Base-by-base conservation (phyloP, 768 basidiomycete genomes). In the Pleurotus tuber-regium region DNA sequence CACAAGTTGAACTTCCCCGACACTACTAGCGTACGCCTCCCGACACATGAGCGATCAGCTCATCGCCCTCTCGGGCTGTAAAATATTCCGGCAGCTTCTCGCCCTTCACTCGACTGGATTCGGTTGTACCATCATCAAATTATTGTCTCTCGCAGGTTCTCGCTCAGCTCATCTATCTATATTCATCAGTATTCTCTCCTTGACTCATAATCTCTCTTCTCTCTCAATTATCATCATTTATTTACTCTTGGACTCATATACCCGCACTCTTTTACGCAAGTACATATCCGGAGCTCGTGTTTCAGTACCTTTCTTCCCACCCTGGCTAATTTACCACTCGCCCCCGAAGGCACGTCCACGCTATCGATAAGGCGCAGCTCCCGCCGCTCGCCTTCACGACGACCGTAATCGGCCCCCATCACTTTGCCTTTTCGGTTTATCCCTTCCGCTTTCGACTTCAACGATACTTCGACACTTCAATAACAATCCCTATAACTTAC, bases 141-240 rank as follows among this genome's bases (percentile, higher is more conserved):
- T 19, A 19, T 14, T 24, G 12, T 26, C 16, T 48, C 46, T n/a
- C 35, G n/a, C n/a, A 38, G 23, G 19, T 35, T 46, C 29, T 26
- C 29, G 8, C 26, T 25, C 26, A 19, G 23, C 41, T 28, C 28
- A n/a, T 35, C 11, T 31, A 33, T 36, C 31, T 36, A 48, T 35
- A 28, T 18, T 10, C 35, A 47, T 24, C 31, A 31, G 23, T 19
- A 19, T 29, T 48, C 46, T 35, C 31, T 16, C 31, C 30, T 14
- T 21, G 31, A 35, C 46, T 48, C 46, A 33, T 48, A 48, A 35
- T 48, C 18, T 48, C 46, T 35, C 31, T 24, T 35, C n/a, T 21
- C 46, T 35, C 46, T 48, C 46, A 48, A 23, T 48, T 48, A 48
- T 48, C 30, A 48, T 48, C 46, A 35, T 33, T 35, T 48, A 48